These are phyloP conservation scores for Arthrinium puccinioides DNA, from an alignment of 2,329 filamentous ascomycete genomes.

Conservation along the genomic window DNA sequence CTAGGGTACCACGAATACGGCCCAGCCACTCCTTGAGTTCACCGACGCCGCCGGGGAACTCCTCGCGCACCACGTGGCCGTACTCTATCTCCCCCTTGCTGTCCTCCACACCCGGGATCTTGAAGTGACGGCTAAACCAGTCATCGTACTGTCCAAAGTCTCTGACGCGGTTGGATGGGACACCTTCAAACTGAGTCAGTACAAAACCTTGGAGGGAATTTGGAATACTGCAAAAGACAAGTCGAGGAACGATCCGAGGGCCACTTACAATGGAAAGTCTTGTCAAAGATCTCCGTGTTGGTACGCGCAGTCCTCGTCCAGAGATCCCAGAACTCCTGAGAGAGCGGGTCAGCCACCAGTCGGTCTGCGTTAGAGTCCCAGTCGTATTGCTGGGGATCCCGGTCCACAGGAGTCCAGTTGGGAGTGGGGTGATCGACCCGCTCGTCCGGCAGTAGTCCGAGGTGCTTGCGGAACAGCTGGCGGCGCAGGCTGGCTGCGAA, in stretches of 20 bases:
- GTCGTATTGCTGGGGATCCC: conserved; percentile 65
- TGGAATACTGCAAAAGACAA: too few relatives aligned
- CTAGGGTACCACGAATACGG: conserved; percentile 60
- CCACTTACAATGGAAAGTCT: conserved; percentile 80
- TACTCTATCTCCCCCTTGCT: conserved; percentile 53
- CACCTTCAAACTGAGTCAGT: too few relatives aligned
- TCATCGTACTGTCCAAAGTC: conserved; percentile 68
- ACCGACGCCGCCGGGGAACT: conserved; percentile 66
- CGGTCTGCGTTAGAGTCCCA: conserved; percentile 61
- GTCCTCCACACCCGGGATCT: conserved; percentile 39
- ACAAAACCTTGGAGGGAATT: too few relatives aligned
- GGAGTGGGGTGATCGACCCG: conserved; percentile 56
- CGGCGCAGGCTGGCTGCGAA: conserved; percentile 78
- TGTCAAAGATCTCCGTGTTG: conserved; percentile 76
- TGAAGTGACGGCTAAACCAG: conserved; percentile 63
- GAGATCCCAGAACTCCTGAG: conserved; percentile 57
- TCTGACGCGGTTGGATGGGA: conserved; percentile 60
- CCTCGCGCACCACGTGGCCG: conserved; percentile 78
- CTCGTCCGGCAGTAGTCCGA: conserved; percentile 75
- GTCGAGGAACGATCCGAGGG: too few relatives aligned
- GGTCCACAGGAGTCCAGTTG: conserved; percentile 71
- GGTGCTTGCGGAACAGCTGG: conserved; percentile 84
- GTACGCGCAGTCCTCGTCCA: conserved; percentile 67
- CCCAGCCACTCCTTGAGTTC: conserved; percentile 65
- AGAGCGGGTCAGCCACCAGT: conserved; percentile 68